Evolutionary conservation across 2,329 filamentous ascomycete species (phyloP).

Genomic region (Botrytis squamosa): DNA sequence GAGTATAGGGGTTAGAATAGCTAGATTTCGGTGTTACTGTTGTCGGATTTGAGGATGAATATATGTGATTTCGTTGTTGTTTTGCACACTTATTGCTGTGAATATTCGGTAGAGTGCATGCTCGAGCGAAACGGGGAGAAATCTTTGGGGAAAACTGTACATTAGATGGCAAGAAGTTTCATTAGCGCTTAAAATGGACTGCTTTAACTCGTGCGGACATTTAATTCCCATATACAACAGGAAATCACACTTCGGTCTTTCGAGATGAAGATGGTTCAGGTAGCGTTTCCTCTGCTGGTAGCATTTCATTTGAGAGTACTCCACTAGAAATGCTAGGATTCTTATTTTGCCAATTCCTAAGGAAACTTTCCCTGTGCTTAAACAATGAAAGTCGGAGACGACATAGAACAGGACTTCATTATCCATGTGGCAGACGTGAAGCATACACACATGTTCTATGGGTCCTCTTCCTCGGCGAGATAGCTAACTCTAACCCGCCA

Average conservation of each 20-base stretch:
- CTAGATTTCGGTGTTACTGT: background rate
- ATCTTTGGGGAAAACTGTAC: too few relatives aligned
- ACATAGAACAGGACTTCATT: background rate
- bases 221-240: background rate
- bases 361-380: background rate
- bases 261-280: background rate
- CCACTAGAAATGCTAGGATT: background rate
- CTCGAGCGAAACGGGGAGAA: background rate
- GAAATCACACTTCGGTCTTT: background rate
- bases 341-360: background rate
- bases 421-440: background rate
- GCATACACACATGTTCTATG: too few relatives aligned
- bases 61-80: background rate
- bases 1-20: background rate
- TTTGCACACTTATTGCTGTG: background rate
- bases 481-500: too few relatives aligned
- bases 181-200: background rate
- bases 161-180: background rate
- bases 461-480: too few relatives aligned
- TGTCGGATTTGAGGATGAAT: background rate
- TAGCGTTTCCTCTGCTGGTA: accelerated
- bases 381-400: background rate
- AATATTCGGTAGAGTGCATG: background rate
- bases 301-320: accelerated
- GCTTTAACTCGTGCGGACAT: background rate